phyloP scores from a whole-genome alignment of 371 early-diverging fungal genomes.

The Fennellomyces sp. region DNA sequence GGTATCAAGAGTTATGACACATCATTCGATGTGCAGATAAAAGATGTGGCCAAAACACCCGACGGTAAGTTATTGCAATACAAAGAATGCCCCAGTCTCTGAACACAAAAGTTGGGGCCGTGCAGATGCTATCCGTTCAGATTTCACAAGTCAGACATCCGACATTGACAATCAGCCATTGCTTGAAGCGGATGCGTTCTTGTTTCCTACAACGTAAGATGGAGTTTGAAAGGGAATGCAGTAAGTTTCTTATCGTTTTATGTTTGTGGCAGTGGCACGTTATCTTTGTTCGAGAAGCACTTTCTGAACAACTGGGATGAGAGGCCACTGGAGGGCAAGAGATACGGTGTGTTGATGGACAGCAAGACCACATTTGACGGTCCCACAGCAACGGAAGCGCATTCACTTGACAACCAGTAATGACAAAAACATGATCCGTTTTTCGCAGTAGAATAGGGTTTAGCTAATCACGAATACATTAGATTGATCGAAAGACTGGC shows the following conservation, averaged over 20 bases:
- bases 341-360: constrained; percentile 19
- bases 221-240: not conserved
- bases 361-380: constrained; percentile 29
- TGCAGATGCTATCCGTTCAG: not conserved
- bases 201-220: constrained; percentile 28
- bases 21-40: constrained; percentile 18
- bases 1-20: constrained; percentile 13
- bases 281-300: constrained; percentile 32
- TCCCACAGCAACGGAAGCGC: constrained; percentile 8
- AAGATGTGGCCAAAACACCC: constrained; percentile 17
- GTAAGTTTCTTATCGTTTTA: not conserved
- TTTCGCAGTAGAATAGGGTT: too few relatives aligned
- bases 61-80: constrained; percentile 1
- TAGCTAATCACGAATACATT: too few relatives aligned
- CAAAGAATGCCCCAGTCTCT: not conserved
- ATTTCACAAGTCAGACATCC: constrained; percentile 6
- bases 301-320: constrained; percentile 12
- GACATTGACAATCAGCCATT: constrained; percentile 10
- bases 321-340: constrained; percentile 18
- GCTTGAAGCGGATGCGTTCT: constrained; percentile 18
- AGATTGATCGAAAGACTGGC: constrained; percentile 16
- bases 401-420: constrained; percentile 16
- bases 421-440: not conserved
- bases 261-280: constrained; percentile 15
- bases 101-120: not conserved